phyloP scores from a whole-genome alignment of 257 asterid species.

The Salvia miltiorrhiza region DNA sequence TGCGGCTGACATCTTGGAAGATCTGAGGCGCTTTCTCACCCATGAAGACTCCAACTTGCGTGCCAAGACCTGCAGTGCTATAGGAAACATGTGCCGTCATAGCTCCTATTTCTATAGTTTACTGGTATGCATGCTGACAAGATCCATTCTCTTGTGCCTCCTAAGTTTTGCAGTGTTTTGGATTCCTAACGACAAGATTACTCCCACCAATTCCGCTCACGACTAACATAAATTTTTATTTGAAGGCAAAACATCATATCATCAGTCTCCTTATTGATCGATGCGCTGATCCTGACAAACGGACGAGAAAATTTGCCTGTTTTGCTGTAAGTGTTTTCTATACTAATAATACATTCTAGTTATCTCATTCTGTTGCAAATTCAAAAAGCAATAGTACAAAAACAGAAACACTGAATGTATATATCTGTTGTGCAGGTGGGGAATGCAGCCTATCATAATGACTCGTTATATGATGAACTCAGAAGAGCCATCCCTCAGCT shows the following conservation, averaged over 20 bases:
- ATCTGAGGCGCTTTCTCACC: slow-evolving; percentile 66
- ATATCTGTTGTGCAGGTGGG: slow-evolving; percentile 60
- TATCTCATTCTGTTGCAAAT: background rate
- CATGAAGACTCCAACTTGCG: slow-evolving; percentile 92
- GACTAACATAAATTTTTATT: background rate
- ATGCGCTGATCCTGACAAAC: slow-evolving; percentile 86
- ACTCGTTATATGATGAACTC: slow-evolving; percentile 79
- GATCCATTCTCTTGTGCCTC: background rate
- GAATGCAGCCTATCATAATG: slow-evolving; percentile 97
- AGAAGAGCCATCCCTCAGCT: slow-evolving; percentile 91
- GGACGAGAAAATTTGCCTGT: slow-evolving; percentile 95
- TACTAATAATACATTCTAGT: background rate
- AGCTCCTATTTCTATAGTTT: slow-evolving; percentile 78
- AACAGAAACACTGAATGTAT: slow-evolving; percentile 13
- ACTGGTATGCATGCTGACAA: slow-evolving; percentile 48
- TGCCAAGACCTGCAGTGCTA: slow-evolving; percentile 87
- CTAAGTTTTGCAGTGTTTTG: background rate
- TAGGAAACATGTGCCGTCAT: slow-evolving; percentile 99
- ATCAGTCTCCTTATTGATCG: slow-evolving; percentile 70
- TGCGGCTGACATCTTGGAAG: slow-evolving; percentile 75
- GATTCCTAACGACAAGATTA: background rate
- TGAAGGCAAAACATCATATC: slow-evolving; percentile 71
- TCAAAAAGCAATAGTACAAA: background rate
- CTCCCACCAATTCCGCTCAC: background rate
- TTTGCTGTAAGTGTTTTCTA: slow-evolving; percentile 66